Conservation (phyloP, 495 filamentous ascomycete genomes). For the Terfezia boudieri region DNA sequence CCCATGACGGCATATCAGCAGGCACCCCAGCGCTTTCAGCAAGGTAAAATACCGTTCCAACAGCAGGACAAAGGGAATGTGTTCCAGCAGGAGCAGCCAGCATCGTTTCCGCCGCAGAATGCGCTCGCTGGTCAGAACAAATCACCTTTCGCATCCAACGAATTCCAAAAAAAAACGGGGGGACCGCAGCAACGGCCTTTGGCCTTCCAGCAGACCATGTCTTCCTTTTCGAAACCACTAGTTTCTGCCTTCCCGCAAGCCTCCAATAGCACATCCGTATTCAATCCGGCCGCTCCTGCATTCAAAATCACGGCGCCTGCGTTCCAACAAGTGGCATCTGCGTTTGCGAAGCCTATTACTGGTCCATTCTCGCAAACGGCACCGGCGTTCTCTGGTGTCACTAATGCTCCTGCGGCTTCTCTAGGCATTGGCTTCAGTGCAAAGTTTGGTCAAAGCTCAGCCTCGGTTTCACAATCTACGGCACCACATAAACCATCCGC, state of each 20-base stretch:
- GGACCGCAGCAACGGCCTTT: not conserved
- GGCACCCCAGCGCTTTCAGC: too few species aligned
- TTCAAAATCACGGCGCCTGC: not conserved
- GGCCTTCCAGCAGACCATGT: not conserved
- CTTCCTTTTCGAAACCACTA: not conserved
- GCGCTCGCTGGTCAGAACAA: not conserved
- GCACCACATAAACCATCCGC: too few species aligned
- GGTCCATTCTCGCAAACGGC: too few species aligned
- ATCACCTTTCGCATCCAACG: not conserved
- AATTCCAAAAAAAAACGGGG: not conserved
- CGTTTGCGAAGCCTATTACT: not conserved
- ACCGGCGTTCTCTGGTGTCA: too few species aligned
- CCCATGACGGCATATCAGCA: too few species aligned
- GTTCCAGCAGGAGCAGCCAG: too few species aligned
- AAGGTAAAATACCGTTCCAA: too few species aligned
- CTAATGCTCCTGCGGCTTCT: too few species aligned
- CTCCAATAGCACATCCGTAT: not conserved
- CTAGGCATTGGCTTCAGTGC: too few species aligned
- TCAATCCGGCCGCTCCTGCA: not conserved
- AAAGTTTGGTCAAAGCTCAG: too few species aligned
- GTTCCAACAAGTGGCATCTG: not conserved
- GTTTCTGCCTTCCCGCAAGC: not conserved
- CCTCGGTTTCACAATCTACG: too few species aligned
- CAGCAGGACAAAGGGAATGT: too few species aligned
- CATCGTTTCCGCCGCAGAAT: not conserved